Evolutionary conservation across 306 rosid genomes (phyloP), one percentile per base, ranked within the genome.

Genomic region (Lotus japonicus): DNA sequence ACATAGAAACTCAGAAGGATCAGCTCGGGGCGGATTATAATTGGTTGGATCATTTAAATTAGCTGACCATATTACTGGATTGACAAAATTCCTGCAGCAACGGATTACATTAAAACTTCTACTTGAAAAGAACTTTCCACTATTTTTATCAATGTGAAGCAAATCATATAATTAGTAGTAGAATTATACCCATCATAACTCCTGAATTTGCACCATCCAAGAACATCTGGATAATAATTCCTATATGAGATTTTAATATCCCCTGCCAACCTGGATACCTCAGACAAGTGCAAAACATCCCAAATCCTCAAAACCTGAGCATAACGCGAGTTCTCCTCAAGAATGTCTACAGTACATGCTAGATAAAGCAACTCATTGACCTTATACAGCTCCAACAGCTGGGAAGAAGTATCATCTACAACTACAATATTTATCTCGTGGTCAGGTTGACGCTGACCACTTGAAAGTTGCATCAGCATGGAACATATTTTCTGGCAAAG

Each of bases 261-360:
- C 56, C 68, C 75, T 14, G 71, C 71, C 61, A 75, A 19, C 21
- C 39, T 66, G 23, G 66, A 72, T 44, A 77, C 13, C 49, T 82
- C 77, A 2, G 74, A 77, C 43, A 66, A 54, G 31, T 72, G 65
- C 70, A 74, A 48, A 33, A 87, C 65, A 77, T 80, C 87, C 84
- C 78, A 87, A 79, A 79, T 68, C 75, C 51, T 81, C 71, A 86
- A 49, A 61, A 79, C 56, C 68, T 84, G 79, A 44, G 73, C 42
- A 66, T 58, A 61, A 57, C 74, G 8, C 31, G 79, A 80, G 21
- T 65, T 62, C 71, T 80, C 89, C 64, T 48, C 8, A 35, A 74
- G 11, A 72, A 77, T 35, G 59, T 87, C 89, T 5, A 79, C 56
- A 16, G 84, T 75, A 88, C 89, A 87, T n/a, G 76, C 77, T 42